Conservation (phyloP, 2,329 filamentous ascomycete species). For the Diaporthe sp. region DNA sequence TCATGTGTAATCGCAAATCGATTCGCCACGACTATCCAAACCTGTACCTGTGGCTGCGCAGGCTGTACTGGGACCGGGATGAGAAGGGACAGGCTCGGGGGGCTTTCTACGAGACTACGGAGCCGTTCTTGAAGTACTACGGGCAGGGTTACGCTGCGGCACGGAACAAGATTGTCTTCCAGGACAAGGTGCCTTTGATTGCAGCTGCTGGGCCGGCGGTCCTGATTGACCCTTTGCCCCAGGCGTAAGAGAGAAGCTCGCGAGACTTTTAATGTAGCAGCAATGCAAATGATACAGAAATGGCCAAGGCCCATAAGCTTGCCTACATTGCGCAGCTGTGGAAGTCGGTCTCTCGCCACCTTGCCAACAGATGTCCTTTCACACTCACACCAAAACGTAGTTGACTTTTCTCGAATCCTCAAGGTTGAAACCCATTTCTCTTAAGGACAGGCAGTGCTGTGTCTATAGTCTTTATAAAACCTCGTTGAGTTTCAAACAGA, state of each 20-base stretch:
- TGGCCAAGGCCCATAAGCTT: too few species aligned
- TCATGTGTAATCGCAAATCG: constrained; percentile 73
- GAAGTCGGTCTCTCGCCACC: too few species aligned
- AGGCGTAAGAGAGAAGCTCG: not conserved
- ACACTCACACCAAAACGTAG: too few species aligned
- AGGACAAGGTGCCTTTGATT: constrained; percentile 46
- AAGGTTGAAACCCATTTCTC: not conserved
- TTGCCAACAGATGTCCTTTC: not conserved
- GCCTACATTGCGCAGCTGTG: not conserved
- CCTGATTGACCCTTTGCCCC: constrained; percentile 43
- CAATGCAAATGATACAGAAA: too few species aligned
- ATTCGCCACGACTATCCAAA: constrained; percentile 75
- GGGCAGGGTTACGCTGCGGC: constrained; percentile 46
- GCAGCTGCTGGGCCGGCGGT: constrained; percentile 47
- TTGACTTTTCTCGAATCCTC: not conserved
- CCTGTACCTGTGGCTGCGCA: constrained; percentile 76
- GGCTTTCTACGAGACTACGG: constrained; percentile 77
- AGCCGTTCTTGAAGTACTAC: constrained; percentile 62
- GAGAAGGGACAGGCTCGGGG: constrained; percentile 52
- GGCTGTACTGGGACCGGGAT: constrained; percentile 76
- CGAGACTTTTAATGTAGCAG: too few species aligned
- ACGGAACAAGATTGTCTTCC: constrained; percentile 45
- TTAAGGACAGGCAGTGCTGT: not conserved
- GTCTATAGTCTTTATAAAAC: not conserved
- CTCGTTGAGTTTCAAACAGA: too few species aligned